Base-by-base conservation (phyloP, 2,329 filamentous ascomycete genomes). In the Claviceps spartinae region DNA sequence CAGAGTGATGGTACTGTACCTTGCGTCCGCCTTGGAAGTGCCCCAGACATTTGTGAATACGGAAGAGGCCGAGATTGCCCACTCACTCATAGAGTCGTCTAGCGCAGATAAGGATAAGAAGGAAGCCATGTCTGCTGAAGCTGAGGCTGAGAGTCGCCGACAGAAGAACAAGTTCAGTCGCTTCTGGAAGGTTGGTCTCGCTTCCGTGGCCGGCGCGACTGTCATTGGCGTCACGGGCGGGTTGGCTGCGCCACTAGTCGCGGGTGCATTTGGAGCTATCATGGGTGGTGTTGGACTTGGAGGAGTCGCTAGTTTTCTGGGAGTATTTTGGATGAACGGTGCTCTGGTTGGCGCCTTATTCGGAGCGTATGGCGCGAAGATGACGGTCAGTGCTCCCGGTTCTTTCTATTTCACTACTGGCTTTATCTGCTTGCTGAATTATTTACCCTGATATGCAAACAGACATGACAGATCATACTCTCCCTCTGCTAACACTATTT, bases 141-240 rank as follows among this genome's bases (percentile, higher is more conserved):
- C 83, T 1, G 88, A 93, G 63, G 82, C 82, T 0, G 79, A 85
- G 61, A 86, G 85, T 63, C 81, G 84, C 51, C 77, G 77, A 14
- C 82, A 90, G 56, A 78, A 86, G 54, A 86, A 85, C 51, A 81
- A 86, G 58, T 69, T 77, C 8, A 75, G 79, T 20, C 75, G 89
- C 8, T 85, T 85, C 64, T 95, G 88, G 87, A 96, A 95, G 64
- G 88, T 96, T 20, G 88, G 90, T 0, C 73, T 96, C 26, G 91
- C 90, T 0, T 87, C 86, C 8, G 88, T 94, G 0, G 89, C 88
- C 0, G 91, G 91, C 11, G 91, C 91, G 1, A 87, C 86, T 0
- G 72, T 95, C 1, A 90, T 96, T n/a, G 90, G 90, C 5, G 79
- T 96, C 3, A 95, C 89, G 0, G 90, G 90, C 18, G 90, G 90